Evolutionary conservation across 257 asterid species (phyloP).

Genomic region (Craterostigma plantagineum): DNA sequence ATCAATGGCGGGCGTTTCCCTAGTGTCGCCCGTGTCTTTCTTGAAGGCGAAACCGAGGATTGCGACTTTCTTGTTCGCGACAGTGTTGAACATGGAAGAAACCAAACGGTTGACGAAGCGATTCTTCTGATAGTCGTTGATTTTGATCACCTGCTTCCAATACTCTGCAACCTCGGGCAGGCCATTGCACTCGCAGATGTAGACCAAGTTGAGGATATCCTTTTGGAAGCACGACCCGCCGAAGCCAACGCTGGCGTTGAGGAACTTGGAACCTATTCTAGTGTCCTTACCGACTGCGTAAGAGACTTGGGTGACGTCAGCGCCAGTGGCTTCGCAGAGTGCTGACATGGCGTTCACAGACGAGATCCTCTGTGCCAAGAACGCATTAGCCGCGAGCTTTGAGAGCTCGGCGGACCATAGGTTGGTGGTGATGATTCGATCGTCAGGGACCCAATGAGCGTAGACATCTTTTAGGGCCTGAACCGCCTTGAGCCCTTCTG

Average conservation of each 20-base stretch:
- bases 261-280: slow-evolving; percentile 35
- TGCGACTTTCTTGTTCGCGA: slow-evolving; percentile 27
- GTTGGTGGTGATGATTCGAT: slow-evolving; percentile 32
- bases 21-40: slow-evolving; percentile 39
- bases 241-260: slow-evolving; percentile 37
- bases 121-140: slow-evolving; percentile 33
- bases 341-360: slow-evolving; percentile 19
- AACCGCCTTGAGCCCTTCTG: slow-evolving; percentile 31
- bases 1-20: slow-evolving; percentile 39
- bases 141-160: slow-evolving; percentile 37
- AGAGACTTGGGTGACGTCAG: slow-evolving; percentile 26
- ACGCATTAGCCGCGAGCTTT: slow-evolving; percentile 57
- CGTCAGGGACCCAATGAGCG: slow-evolving; percentile 50
- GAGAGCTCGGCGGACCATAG: slow-evolving; percentile 57
- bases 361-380: slow-evolving; percentile 49
- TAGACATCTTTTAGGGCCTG: slow-evolving; percentile 27
- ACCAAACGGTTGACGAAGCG: slow-evolving; percentile 29
- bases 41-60: slow-evolving; percentile 36
- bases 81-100: slow-evolving; percentile 38
- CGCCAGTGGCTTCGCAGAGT: slow-evolving; percentile 20
- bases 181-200: slow-evolving; percentile 39
- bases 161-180: slow-evolving; percentile 29
- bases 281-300: slow-evolving; percentile 29
- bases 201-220: slow-evolving; percentile 30
- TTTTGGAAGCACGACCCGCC: slow-evolving; percentile 49